Conservation (phyloP, 192 early-diverging fungal species). For the Coemansia aciculifera region DNA sequence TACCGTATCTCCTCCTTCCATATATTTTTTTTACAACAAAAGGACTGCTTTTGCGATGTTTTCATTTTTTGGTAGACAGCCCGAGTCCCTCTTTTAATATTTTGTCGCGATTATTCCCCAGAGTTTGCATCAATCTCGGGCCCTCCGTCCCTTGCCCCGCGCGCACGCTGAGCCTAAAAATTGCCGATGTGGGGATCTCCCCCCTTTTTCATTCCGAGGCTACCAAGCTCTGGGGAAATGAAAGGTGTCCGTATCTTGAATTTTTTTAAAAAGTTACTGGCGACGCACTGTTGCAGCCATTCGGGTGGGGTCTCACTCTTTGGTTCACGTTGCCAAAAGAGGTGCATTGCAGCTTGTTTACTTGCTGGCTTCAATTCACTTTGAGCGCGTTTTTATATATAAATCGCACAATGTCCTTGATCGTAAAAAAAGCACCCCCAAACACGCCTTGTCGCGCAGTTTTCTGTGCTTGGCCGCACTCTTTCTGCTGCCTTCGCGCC, state of each 20-base stretch:
- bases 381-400: background rate
- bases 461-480: conserved; percentile 9
- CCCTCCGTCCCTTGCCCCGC: background rate
- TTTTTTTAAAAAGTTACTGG: background rate
- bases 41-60: background rate
- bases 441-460: conserved; percentile 5
- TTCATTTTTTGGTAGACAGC: background rate
- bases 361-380: background rate
- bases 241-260: background rate
- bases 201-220: background rate
- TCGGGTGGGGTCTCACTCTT: background rate
- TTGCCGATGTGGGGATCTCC: conserved; percentile 5
- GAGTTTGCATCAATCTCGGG: conserved; percentile 10
- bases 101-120: conserved; percentile 10
- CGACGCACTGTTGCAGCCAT: conserved; percentile 3
- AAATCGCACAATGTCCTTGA: conserved; percentile 5
- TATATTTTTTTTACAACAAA: background rate
- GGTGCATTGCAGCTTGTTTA: background rate
- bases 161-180: background rate
- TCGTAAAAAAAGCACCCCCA: background rate
- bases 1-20: background rate
- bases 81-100: conserved; percentile 3
- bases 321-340: background rate
- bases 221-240: conserved; percentile 6
- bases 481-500: conserved; percentile 8